Percentiles rank a stretch among this genome's conserved stretches.
Evolutionary conservation across 441 rosid species (phyloP).

Genomic region (Pelargonium citronellum): DNA sequence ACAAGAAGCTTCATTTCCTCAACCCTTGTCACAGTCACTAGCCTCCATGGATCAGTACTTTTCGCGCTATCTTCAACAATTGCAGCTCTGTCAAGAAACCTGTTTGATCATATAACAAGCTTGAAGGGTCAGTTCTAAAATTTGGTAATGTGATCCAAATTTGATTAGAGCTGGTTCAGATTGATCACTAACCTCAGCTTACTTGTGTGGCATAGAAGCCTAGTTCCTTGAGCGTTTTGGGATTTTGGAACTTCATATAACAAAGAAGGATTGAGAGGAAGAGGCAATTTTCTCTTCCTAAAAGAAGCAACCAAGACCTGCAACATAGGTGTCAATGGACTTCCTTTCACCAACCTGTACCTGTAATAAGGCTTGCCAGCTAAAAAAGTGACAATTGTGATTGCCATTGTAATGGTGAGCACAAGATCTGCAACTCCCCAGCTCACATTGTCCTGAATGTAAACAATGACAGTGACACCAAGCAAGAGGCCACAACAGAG

Average conservation of each 20-base stretch:
- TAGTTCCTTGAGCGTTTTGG: slow-evolving; percentile 16
- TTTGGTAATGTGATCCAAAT: background rate
- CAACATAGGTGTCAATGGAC: slow-evolving; percentile 31
- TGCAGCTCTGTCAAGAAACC: slow-evolving; percentile 37
- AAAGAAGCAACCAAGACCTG: slow-evolving; percentile 32
- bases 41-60: slow-evolving; percentile 23
- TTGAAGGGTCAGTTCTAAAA: background rate
- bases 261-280: slow-evolving; percentile 21
- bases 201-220: slow-evolving; percentile 30
- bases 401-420: slow-evolving; percentile 26
- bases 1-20: slow-evolving; percentile 38
- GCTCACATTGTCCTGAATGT: slow-evolving; percentile 23
- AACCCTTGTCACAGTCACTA: slow-evolving; percentile 28
- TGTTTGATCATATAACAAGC: slow-evolving; percentile 4
- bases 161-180: background rate
- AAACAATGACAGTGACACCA: slow-evolving; percentile 29
- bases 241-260: slow-evolving; percentile 20
- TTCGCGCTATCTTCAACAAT: slow-evolving; percentile 19
- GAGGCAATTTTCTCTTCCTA: slow-evolving; percentile 28
- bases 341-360: slow-evolving; percentile 23
- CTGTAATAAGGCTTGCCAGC: slow-evolving; percentile 29
- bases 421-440: slow-evolving; percentile 29
- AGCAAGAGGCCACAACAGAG: slow-evolving; percentile 31
- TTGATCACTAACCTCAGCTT: slow-evolving; percentile 23
- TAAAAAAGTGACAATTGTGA: slow-evolving; percentile 22